Evolutionary conservation across 2,329 filamentous ascomycete species (phyloP).

Genomic region (Clarireedia paspali): DNA sequence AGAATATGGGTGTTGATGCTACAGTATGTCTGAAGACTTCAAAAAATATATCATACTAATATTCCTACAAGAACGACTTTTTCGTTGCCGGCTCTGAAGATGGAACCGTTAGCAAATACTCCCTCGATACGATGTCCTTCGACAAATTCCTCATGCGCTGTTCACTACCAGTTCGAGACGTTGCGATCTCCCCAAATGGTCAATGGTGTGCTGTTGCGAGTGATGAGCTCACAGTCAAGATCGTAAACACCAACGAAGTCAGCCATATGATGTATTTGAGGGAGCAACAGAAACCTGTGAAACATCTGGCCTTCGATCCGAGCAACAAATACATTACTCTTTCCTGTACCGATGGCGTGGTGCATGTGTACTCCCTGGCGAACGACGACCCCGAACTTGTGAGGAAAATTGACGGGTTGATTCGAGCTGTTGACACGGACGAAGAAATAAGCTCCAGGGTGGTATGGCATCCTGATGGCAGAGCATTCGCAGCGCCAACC

Average conservation of each 20-base stretch:
- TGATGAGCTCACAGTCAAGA: conserved; percentile 86
- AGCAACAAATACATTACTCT: conserved; percentile 68
- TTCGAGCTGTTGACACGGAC: conserved; percentile 69
- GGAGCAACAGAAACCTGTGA: conserved; percentile 80
- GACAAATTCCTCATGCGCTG: conserved; percentile 77
- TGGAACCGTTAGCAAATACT: conserved; percentile 91
- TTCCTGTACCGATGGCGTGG: conserved; percentile 78
- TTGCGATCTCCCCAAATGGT: conserved; percentile 72
- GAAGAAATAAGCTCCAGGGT: conserved; percentile 67
- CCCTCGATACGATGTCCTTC: conserved; percentile 64
- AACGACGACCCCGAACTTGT: conserved; percentile 74
- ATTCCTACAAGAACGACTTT: conserved; percentile 54
- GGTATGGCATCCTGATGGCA: conserved; percentile 90
- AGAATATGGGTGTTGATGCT: conserved; percentile 72
- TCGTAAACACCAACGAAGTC: conserved; percentile 77
- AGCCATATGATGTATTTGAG: conserved; percentile 68
- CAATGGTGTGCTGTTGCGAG: conserved; percentile 94
- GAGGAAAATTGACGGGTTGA: conserved; percentile 77
- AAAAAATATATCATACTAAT: conserved; percentile 12
- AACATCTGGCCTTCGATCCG: conserved; percentile 83
- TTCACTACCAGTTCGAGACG: conserved; percentile 78
- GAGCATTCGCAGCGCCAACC: conserved; percentile 81
- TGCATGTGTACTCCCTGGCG: conserved; percentile 83
- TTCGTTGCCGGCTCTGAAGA: conserved; percentile 90
- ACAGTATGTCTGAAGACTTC: conserved; percentile 36